Evolutionary conservation across 495 filamentous ascomycete species (phyloP).

Genomic region (Penicillium crystallinum): DNA sequence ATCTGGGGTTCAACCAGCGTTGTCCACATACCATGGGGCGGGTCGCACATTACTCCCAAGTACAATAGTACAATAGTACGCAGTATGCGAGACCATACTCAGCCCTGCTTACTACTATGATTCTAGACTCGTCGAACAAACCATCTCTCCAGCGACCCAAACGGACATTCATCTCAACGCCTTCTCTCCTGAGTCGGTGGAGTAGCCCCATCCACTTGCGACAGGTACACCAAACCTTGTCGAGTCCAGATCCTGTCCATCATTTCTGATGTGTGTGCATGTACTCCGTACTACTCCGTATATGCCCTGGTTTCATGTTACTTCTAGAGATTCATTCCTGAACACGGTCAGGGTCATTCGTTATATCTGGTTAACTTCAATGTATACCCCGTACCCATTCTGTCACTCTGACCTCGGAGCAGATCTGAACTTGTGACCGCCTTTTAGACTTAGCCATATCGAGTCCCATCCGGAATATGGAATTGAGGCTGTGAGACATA

Average conservation of each 20-base stretch:
- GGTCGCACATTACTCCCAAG: not conserved
- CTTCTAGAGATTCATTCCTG: too few species aligned
- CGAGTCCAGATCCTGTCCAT: conserved; percentile 3
- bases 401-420: not conserved
- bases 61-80: not conserved
- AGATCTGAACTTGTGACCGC: not conserved
- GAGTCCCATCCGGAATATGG: not conserved
- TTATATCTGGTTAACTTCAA: too few species aligned
- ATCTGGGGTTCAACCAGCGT: conserved; percentile 7
- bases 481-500: not conserved
- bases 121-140: not conserved
- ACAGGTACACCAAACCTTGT: conserved; percentile 4
- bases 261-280: not conserved
- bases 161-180: not conserved
- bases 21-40: conserved; percentile 10
- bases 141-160: not conserved
- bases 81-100: not conserved
- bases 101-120: conserved; percentile 1
- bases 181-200: conserved; percentile 1
- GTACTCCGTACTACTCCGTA: too few species aligned
- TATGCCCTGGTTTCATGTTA: too few species aligned
- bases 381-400: too few species aligned
- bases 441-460: not conserved
- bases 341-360: too few species aligned
- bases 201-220: conserved; percentile 3